Conservation (phyloP, 257 asterid genomes). For the Scutellaria minor region DNA sequence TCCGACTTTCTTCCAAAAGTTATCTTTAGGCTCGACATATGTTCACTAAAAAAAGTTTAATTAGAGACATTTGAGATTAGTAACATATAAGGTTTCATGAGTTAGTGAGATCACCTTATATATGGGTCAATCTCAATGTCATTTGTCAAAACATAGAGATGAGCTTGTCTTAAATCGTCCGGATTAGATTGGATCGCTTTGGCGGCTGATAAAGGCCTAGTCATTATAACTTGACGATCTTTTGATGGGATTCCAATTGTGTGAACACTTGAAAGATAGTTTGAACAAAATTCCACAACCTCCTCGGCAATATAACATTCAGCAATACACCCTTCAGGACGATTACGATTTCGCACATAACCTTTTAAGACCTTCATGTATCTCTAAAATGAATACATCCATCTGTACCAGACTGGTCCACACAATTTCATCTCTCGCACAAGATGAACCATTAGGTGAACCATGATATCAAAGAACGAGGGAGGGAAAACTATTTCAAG, state of each 20-base stretch:
- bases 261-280: neutral
- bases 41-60: too few relatives aligned
- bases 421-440: too few relatives aligned
- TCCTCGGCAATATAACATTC: neutral
- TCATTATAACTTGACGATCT: accelerated
- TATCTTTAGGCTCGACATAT: too few relatives aligned
- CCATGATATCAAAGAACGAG: neutral
- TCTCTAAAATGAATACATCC: neutral
- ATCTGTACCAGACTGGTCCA: too few relatives aligned
- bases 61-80: too few relatives aligned
- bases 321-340: neutral
- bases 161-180: neutral
- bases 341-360: neutral
- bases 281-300: neutral
- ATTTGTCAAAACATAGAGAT: neutral
- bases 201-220: neutral
- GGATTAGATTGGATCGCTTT: neutral
- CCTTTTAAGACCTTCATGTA: neutral
- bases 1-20: too few relatives aligned
- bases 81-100: too few relatives aligned
- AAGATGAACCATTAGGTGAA: neutral
- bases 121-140: neutral
- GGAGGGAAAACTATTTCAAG: neutral
- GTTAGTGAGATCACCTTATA: too few relatives aligned
- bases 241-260: neutral